Evolutionary conservation across 2,329 filamentous ascomycete genomes (phyloP).

Genomic region (Colletotrichum cordylinicola): DNA sequence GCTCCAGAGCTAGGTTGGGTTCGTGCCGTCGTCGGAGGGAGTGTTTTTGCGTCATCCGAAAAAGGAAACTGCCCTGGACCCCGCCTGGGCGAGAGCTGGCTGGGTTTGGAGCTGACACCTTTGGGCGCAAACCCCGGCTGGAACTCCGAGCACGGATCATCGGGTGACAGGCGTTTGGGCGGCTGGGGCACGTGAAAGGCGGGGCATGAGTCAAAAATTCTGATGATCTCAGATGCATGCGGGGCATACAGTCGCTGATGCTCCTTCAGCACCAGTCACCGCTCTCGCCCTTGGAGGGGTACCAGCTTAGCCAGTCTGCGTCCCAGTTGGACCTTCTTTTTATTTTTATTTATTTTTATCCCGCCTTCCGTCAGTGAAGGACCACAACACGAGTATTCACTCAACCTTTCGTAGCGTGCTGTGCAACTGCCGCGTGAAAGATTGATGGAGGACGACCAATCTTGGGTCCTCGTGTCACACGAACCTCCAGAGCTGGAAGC

Average conservation of each 20-base stretch:
- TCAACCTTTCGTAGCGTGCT: neutral
- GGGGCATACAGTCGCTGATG: slow-evolving; percentile 4
- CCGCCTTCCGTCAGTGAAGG: neutral
- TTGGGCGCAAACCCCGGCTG: neutral
- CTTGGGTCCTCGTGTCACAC: neutral
- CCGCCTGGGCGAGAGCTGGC: neutral
- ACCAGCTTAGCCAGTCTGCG: neutral
- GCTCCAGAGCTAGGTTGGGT: neutral
- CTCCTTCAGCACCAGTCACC: neutral
- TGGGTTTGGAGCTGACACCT: neutral
- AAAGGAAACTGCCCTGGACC: neutral
- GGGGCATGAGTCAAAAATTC: slow-evolving; percentile 21
- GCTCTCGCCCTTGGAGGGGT: neutral
- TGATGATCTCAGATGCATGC: slow-evolving; percentile 24
- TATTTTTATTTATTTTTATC: neutral
- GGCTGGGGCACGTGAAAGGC: slow-evolving; percentile 18
- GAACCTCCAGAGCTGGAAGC: neutral
- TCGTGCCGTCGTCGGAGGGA: neutral
- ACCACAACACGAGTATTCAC: neutral
- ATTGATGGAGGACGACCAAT: neutral
- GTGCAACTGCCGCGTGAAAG: neutral
- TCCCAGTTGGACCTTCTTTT: neutral
- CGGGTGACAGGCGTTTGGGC: neutral
- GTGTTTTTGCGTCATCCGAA: slow-evolving; percentile 1
- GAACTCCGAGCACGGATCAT: neutral